A percentile compares a stretch with the other conserved stretches of the same genome.
Conservation (phyloP, 352 stramenopile genomes). For the Elongisporangium prolatum region DNA sequence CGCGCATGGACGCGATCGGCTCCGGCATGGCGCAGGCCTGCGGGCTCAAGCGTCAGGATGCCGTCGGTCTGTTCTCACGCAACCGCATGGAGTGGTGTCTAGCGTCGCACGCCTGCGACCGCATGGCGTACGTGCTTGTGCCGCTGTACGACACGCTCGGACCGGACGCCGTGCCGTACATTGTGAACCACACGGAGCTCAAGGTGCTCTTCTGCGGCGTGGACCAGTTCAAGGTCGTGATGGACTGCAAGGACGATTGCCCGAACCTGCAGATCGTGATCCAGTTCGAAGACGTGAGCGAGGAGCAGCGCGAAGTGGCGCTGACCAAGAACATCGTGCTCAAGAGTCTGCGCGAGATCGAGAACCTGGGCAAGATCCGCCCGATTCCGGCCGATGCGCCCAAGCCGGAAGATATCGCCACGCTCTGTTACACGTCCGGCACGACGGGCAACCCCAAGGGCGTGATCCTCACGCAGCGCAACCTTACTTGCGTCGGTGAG, state of each 20-base stretch:
- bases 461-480: constrained; percentile 42
- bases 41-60: constrained; percentile 10
- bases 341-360: constrained; percentile 28
- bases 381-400: constrained; percentile 37
- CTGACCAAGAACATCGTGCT: constrained; percentile 8
- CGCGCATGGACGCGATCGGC: constrained; percentile 5
- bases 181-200: constrained; percentile 33
- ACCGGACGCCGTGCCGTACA: constrained; percentile 27
- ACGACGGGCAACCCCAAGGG: constrained; percentile 62
- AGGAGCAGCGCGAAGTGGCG: constrained; percentile 4
- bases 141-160: no score
- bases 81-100: constrained; percentile 26
- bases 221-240: constrained; percentile 17
- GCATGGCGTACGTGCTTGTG: constrained; percentile 17
- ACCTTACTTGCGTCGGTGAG: constrained; percentile 22
- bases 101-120: constrained; percentile 16
- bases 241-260: constrained; percentile 16
- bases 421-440: constrained; percentile 82
- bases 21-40: constrained; percentile 3
- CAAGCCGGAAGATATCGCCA: constrained; percentile 78
- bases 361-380: constrained; percentile 21
- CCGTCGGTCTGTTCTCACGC: constrained; percentile 24
- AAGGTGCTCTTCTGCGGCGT: constrained; percentile 16
- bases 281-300: constrained; percentile 13
- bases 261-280: constrained; percentile 13